Percentiles rank a stretch among this genome's conserved stretches.
These are phyloP conservation scores for Myriosclerotinia curreyana DNA, from an alignment of 2,329 filamentous ascomycete genomes.

Conservation along the genomic window DNA sequence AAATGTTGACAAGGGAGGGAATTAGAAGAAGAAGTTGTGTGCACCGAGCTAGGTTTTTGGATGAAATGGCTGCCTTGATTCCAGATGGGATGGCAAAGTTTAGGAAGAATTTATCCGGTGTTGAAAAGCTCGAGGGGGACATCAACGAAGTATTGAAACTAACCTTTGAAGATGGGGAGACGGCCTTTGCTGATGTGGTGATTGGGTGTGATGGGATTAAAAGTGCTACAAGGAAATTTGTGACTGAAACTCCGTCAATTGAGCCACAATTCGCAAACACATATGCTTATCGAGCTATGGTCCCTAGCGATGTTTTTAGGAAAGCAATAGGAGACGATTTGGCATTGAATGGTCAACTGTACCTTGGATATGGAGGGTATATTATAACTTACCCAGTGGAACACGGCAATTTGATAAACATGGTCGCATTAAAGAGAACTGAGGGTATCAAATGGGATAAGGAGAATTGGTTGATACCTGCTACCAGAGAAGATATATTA, in stretches of 20 bases:
- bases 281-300: slow-evolving; percentile 59
- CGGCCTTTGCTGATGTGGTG: slow-evolving; percentile 44
- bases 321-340: slow-evolving; percentile 49
- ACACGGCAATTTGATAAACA: slow-evolving; percentile 22
- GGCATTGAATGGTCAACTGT: slow-evolving; percentile 36
- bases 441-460: slow-evolving; percentile 37
- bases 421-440: slow-evolving; percentile 17
- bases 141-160: background rate
- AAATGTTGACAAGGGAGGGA: background rate
- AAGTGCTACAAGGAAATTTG: slow-evolving; percentile 50
- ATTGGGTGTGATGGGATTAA: slow-evolving; percentile 65
- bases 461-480: slow-evolving; percentile 41
- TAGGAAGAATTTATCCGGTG: background rate
- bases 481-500: slow-evolving; percentile 43
- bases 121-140: background rate
- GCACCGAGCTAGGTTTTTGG: slow-evolving; percentile 16
- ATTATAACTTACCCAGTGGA: slow-evolving; percentile 25
- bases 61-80: slow-evolving; percentile 11
- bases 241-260: slow-evolving; percentile 46
- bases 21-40: slow-evolving; percentile 17
- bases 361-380: slow-evolving; percentile 22
- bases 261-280: slow-evolving; percentile 50
- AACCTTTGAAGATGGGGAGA: slow-evolving; percentile 14
- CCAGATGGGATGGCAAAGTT: slow-evolving; percentile 13
- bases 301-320: slow-evolving; percentile 55